These are phyloP conservation scores for Polytrichum commune DNA, from an alignment of 225 moss, liverwort and hornwort genomes.

Conservation along the genomic window DNA sequence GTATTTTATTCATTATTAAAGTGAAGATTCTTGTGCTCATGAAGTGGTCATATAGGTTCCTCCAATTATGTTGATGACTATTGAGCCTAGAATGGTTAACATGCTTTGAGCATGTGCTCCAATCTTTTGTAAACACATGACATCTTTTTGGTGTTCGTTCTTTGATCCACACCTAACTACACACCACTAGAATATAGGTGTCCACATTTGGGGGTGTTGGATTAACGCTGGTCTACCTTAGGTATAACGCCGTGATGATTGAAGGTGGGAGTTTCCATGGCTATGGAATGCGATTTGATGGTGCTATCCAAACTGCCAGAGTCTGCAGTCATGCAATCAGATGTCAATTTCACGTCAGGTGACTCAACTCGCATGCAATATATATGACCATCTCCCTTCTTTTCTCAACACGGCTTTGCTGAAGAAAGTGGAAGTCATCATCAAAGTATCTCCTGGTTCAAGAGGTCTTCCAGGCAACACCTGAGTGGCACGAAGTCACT, in stretches of 20 bases:
- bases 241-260: neutral
- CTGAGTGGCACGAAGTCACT: constrained; percentile 9
- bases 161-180: no score
- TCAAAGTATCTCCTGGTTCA: neutral
- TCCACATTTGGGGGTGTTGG: neutral
- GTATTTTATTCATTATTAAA: no score
- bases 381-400: neutral
- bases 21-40: no score
- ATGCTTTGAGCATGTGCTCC: no score
- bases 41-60: no score
- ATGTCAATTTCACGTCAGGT: constrained; percentile 7
- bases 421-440: neutral
- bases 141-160: no score
- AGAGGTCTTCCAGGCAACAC: constrained; percentile 10
- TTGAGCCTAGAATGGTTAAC: no score
- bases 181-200: no score
- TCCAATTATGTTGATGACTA: no score
- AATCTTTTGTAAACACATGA: no score
- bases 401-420: no score
- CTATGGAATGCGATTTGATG: neutral
- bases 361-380: neutral
- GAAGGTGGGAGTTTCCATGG: neutral
- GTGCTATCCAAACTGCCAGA: constrained; percentile 6
- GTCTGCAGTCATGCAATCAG: constrained; percentile 2
- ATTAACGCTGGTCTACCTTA: constrained; percentile 1